A percentile compares a stretch with the other conserved stretches of the same genome.
phyloP scores from a whole-genome alignment of 2,329 filamentous ascomycete genomes.

The Phialophora expanda region DNA sequence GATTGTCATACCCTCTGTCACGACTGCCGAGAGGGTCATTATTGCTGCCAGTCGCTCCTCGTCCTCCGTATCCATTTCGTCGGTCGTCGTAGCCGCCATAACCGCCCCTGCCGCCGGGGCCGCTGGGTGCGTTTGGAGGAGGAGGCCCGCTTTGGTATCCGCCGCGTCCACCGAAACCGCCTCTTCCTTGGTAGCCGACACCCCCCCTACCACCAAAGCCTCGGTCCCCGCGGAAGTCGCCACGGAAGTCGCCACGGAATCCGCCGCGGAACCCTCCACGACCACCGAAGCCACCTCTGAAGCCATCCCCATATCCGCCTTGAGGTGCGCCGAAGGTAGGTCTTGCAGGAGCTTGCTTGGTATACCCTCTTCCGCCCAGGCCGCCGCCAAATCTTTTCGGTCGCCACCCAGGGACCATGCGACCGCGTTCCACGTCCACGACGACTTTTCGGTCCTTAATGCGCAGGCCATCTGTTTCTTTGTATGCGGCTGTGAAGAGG shows the following conservation, averaged over 20 bases:
- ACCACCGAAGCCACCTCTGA: conserved; percentile 59
- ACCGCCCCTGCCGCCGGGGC: conserved; percentile 60
- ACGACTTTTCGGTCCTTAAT: conserved; percentile 92
- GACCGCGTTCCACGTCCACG: conserved; percentile 94
- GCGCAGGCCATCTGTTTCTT: conserved; percentile 81
- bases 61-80: conserved; percentile 60
- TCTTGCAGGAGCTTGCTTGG: conserved; percentile 75
- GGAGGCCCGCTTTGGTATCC: conserved; percentile 46
- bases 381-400: conserved; percentile 90
- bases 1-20: conserved; percentile 61
- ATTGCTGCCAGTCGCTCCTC: conserved; percentile 74
- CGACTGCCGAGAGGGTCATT: conserved; percentile 78
- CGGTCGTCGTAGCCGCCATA: conserved; percentile 51
- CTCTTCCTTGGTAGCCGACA: conserved; percentile 64
- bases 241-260: conserved; percentile 34
- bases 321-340: conserved; percentile 68
- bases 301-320: conserved; percentile 61
- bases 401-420: conserved; percentile 92
- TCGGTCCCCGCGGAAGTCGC: conserved; percentile 52
- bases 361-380: conserved; percentile 89
- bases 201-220: conserved; percentile 55
- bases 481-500: conserved; percentile 81
- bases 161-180: conserved; percentile 52
- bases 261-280: conserved; percentile 52
- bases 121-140: conserved; percentile 52